These are phyloP conservation scores for Onygenales sp. DNA, from an alignment of 2,329 filamentous ascomycete species.

Conservation along the genomic window DNA sequence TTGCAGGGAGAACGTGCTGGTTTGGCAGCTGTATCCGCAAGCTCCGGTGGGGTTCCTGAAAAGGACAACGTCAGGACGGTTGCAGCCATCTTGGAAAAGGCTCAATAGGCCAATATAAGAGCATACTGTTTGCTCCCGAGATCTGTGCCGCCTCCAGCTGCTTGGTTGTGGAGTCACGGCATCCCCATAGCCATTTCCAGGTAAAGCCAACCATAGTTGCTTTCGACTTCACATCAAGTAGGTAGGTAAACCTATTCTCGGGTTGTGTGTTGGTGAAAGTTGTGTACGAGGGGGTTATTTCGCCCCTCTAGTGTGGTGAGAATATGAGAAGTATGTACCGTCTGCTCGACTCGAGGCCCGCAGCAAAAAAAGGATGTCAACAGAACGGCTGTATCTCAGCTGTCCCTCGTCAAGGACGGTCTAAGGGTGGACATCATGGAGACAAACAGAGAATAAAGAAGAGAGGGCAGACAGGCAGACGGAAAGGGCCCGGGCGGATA, in stretches of 20 bases:
- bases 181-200: neutral
- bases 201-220: neutral
- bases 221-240: neutral
- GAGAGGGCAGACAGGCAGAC: no score
- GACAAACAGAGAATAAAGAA: no score
- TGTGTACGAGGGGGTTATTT: neutral
- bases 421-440: no score
- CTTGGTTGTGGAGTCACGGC: neutral
- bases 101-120: neutral
- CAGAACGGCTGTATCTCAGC: no score
- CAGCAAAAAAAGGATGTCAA: no score
- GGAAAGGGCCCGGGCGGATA: no score
- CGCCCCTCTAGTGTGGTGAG: neutral
- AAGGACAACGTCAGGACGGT: no score
- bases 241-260: neutral
- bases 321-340: no score
- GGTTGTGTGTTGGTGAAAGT: neutral
- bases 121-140: neutral
- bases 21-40: neutral
- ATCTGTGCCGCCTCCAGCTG: neutral
- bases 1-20: neutral
- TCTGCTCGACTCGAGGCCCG: no score
- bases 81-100: neutral
- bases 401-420: no score
- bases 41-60: no score